These are phyloP conservation scores for Termitomyces sp. DNA, from an alignment of 768 basidiomycete genomes.

Conservation along the genomic window DNA sequence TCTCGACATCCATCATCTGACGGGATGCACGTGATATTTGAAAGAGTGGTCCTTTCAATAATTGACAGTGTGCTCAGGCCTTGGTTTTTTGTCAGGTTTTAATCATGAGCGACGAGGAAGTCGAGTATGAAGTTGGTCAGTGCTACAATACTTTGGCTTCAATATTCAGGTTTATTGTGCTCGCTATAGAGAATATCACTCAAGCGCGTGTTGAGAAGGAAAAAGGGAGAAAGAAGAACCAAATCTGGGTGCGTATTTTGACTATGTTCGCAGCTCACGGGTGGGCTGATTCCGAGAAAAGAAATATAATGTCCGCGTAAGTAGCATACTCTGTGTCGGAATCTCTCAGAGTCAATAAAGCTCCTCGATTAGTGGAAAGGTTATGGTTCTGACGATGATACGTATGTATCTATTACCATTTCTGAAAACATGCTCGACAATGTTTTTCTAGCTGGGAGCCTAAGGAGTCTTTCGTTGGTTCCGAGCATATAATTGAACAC, in stretches of 20 bases:
- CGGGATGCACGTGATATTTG: conserved; percentile 4
- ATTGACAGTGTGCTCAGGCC: background rate
- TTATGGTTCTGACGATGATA: conserved; percentile 47
- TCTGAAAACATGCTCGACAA: background rate
- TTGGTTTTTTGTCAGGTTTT: background rate
- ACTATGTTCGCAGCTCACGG: conserved; percentile 4
- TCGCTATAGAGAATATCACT: conserved; percentile 42
- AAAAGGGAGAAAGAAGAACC: conserved; percentile 36
- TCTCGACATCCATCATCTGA: background rate
- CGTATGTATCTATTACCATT: conserved; percentile 34
- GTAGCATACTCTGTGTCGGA: conserved; percentile 13
- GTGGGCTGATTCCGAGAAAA: conserved; percentile 18
- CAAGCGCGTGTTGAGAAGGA: conserved; percentile 45
- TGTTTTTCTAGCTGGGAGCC: conserved; percentile 60
- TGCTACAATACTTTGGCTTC: conserved; percentile 6
- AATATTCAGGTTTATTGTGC: background rate
- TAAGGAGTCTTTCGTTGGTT: conserved; percentile 48
- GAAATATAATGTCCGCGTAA: conserved; percentile 58
- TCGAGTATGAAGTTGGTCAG: conserved; percentile 70
- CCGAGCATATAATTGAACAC: conserved; percentile 47
- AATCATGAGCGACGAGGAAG: conserved; percentile 31
- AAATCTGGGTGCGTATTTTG: conserved; percentile 43
- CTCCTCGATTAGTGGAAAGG: conserved; percentile 51
- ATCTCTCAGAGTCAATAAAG: background rate
- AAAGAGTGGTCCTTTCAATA: background rate